Evolutionary conservation across 768 basidiomycete genomes (phyloP).

Genomic region (Macrolepiota albuminosa): DNA sequence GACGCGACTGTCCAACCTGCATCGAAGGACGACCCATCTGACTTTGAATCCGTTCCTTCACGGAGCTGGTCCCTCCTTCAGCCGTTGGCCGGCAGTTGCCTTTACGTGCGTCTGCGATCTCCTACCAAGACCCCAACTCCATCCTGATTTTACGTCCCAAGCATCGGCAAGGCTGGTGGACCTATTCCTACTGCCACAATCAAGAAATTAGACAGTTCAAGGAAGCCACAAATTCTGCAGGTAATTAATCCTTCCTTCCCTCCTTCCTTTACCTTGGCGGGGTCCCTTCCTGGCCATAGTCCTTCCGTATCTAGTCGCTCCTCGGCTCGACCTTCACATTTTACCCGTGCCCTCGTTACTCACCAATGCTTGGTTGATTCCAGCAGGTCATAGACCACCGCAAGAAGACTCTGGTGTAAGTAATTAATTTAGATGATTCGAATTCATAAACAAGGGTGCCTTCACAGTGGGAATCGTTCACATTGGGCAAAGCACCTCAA

Average conservation of each 20-base stretch:
- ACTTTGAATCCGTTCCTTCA: conserved; percentile 60
- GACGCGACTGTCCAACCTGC: conserved; percentile 38
- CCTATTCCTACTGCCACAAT: conserved; percentile 95
- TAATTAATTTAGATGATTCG: conserved; percentile 19
- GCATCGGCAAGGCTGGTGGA: conserved; percentile 93
- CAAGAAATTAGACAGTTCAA: conserved; percentile 95
- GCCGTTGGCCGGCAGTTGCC: conserved; percentile 73
- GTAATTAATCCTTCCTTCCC: conserved; percentile 42
- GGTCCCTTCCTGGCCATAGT: conserved; percentile 1
- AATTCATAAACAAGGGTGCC: conserved; percentile 15
- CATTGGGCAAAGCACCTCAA: conserved; percentile 69
- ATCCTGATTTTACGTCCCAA: conserved; percentile 35
- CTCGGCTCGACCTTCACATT: conserved; percentile 5
- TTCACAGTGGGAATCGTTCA: conserved; percentile 71
- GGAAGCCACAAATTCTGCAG: conserved; percentile 67
- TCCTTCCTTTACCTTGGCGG: conserved; percentile 11
- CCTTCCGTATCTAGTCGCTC: conserved; percentile 5
- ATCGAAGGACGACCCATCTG: conserved; percentile 43
- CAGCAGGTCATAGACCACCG: conserved; percentile 72
- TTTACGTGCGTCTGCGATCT: conserved; percentile 61
- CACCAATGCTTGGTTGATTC: conserved; percentile 7
- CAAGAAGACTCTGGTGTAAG: conserved; percentile 83
- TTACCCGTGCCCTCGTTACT: conserved; percentile 6
- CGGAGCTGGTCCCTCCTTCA: conserved; percentile 82
- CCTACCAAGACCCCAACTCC: conserved; percentile 21